Base-by-base conservation (phyloP, 352 stramenopile species). In the Phytophthora podocarpi region DNA sequence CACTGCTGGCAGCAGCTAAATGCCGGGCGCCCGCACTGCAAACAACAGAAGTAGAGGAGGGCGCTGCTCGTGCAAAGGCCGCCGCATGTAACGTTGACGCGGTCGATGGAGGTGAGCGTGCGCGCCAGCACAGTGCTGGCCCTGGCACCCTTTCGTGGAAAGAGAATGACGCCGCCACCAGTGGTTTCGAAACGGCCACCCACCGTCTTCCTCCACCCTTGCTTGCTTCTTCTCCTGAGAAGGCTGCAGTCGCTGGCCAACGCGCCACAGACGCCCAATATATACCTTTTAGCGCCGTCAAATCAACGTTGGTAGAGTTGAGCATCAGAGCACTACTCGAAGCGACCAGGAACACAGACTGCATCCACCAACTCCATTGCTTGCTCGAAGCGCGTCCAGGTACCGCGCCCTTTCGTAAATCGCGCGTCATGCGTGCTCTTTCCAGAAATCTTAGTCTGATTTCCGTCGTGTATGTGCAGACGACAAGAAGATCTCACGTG, bases 401-500 rank as follows among this genome's bases (percentile, higher is more conserved):
- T 66, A 52, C 49, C 42, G 48, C 65, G 65, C 24, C 65, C 50
- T 69, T 70, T 74, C 65, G 56, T 13, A 59, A 59, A 54, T 57
- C 32, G 39, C 41, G 42, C 27, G 18, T 12, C 24, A 26, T 43
- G 40, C 34, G 41, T 27, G 27, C 53, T 46, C 35, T 39, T 72
- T 72, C 52, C 32, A 16, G 53, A 49, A 69, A 67, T 59, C 65
- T 66, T 74, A 74, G 64, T 64, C 64, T 42, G 24, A 54, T 40
- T 54, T 58, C 49, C 56, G 34, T 30, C 21, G 51, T 66, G 45
- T 43, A 51, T 49, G 56, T 43, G 20, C 46, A 59, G 60, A 34
- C 31, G 12, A 16, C 8, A 56, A 21, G n/a, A 64, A 47, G 56
- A 54, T 64, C 46, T 48, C 18, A 43, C n/a, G 6, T 5, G 21